Percentiles rank a stretch among this genome's conserved stretches.
Conservation (phyloP, 2,329 filamentous ascomycete species). For the Aspergillus sp. region DNA sequence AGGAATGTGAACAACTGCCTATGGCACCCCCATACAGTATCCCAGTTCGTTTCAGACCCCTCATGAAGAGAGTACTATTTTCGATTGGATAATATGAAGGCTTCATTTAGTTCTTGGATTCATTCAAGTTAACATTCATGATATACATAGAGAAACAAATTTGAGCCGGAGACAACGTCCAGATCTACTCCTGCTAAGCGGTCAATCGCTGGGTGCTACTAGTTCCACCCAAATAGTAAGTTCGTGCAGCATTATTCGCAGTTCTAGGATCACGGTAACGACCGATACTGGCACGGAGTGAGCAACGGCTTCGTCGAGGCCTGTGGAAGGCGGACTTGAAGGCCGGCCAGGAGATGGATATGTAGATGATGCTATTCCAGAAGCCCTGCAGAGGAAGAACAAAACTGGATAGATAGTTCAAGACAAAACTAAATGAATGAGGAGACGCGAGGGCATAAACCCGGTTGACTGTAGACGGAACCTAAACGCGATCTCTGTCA, state of each 20-base stretch:
- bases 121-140: neutral
- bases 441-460: constrained; percentile 67
- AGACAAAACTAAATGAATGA: constrained; percentile 52
- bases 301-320: neutral
- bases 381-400: constrained; percentile 80
- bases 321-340: constrained; percentile 44
- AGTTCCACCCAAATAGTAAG: neutral
- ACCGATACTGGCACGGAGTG: neutral
- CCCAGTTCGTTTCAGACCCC: no score
- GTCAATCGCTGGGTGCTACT: constrained; percentile 16
- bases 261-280: neutral
- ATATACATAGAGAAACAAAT: neutral
- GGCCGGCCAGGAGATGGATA: constrained; percentile 66
- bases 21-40: neutral
- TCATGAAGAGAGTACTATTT: neutral
- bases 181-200: neutral
- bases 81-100: neutral
- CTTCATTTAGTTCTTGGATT: neutral
- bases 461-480: constrained; percentile 75
- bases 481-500: constrained; percentile 20
- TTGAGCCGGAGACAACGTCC: neutral
- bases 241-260: neutral
- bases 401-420: constrained; percentile 70
- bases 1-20: no score
- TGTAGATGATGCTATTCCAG: constrained; percentile 80